Conservation (phyloP, 2,329 filamentous ascomycete genomes). For the Botrytis elliptica region DNA sequence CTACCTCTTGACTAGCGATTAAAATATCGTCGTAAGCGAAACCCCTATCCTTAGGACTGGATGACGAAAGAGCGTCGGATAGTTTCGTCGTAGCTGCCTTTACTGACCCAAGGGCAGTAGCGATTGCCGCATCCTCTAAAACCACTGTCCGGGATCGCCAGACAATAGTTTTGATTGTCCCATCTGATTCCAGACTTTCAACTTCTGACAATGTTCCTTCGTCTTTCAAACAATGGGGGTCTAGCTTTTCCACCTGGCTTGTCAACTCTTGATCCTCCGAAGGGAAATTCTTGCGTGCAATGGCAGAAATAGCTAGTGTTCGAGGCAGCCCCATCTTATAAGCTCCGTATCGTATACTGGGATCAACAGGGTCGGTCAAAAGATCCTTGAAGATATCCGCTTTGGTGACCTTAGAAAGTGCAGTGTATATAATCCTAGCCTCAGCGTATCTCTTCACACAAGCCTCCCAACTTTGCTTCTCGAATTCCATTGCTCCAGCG, state of each 20-base stretch:
- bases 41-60: conserved; percentile 65
- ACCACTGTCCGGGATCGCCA: conserved; percentile 86
- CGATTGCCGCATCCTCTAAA: conserved; percentile 90
- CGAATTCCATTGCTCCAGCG: conserved; percentile 74
- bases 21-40: conserved; percentile 90
- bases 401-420: conserved; percentile 63
- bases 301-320: conserved; percentile 74
- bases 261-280: conserved; percentile 64
- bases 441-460: conserved; percentile 76
- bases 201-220: conserved; percentile 49
- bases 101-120: conserved; percentile 75
- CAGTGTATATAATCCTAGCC: conserved; percentile 78
- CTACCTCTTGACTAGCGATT: conserved; percentile 86
- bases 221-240: conserved; percentile 65
- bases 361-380: conserved; percentile 81
- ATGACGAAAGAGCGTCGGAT: conserved; percentile 48
- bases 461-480: conserved; percentile 80
- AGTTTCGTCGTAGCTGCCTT: conserved; percentile 52
- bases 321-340: conserved; percentile 88
- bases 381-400: conserved; percentile 84
- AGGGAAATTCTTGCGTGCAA: conserved; percentile 78
- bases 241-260: conserved; percentile 66
- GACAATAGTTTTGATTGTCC: conserved; percentile 70
- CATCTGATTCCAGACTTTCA: conserved; percentile 50
- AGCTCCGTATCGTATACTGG: conserved; percentile 89